Base-by-base conservation (phyloP, 257 asterid genomes). In the Plantago elongata region DNA sequence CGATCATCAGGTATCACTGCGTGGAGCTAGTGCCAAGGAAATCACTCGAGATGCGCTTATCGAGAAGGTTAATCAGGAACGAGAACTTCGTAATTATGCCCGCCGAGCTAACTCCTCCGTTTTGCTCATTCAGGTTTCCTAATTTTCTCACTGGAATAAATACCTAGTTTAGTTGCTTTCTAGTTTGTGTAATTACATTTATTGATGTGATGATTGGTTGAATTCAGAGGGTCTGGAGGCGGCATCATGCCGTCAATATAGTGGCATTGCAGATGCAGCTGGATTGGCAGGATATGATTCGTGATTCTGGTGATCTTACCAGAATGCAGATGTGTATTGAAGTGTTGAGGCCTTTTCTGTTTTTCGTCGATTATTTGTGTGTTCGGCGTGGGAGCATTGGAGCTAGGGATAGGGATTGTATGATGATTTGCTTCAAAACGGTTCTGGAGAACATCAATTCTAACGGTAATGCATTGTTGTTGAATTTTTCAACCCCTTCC, bases 1-100 rank as follows among this genome's bases (percentile, higher is more conserved):
- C 29, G 10, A 50, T 48, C 43, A 74, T 72, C 75, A 90, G 98
- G 96, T 90, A 7, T 90, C 98, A 52, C 72, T 90, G 59, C 96
- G 97, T 38, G 97, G 97, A 64, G 88, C 96, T 13, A 90, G 97
- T 76, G 89, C 83, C 38, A 85, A 80, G 81, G 97, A 87, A 69
- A 80, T 90, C 16, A 83, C 95, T 46, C 69, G 97, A 64, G 94
- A 86, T 62, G 97, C 82, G 44, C 93, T 92, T 48, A 74, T 92
- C 59, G 84, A 83, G 73, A 84, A 72, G 78, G 89, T 89, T 65
- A 81, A 81, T 71, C 95, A 81, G 54, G 89, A 92, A 66, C 71
- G 99, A 67, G 93, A 85, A 72, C 81, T 86, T 51, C 83, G 99
- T 58, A 84, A 83, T 74, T 80, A 78, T 54, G 73, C 78, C 51